Percentiles rank a stretch among this genome's conserved stretches.
Conservation (phyloP, 148 eudicot genomes). For the Silene uniflora region DNA sequence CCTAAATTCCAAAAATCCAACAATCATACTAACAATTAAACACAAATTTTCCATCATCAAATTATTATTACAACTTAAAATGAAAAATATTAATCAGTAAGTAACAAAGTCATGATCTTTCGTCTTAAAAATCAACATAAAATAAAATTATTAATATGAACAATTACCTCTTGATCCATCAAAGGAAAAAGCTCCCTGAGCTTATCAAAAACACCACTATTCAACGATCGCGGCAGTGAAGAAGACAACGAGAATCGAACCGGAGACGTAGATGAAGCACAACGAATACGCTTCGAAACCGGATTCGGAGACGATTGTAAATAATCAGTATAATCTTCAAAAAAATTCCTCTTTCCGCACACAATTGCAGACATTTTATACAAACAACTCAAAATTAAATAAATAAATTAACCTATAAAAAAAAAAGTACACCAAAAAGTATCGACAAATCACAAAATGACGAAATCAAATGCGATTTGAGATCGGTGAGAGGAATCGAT, state of each 20-base stretch:
- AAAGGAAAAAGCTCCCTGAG: not conserved
- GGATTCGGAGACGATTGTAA: not conserved
- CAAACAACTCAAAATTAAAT: not conserved
- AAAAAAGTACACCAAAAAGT: too few relatives aligned
- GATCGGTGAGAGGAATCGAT: not conserved
- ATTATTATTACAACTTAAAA: not conserved
- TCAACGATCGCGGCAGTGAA: not conserved
- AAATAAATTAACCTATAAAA: not conserved
- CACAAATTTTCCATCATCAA: not conserved
- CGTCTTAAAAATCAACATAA: not conserved
- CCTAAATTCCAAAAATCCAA: not conserved
- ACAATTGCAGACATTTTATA: not conserved
- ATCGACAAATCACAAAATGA: not conserved
- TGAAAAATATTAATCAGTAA: too few relatives aligned
- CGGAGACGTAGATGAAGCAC: not conserved
- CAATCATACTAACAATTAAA: not conserved
- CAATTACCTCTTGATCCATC: not conserved
- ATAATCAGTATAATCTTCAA: not conserved
- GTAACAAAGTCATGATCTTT: not conserved
- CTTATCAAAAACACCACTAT: not conserved
- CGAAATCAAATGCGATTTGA: not conserved
- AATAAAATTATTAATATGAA: not conserved
- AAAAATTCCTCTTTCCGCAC: not conserved
- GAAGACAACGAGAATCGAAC: not conserved
- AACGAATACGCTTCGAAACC: not conserved